Percentiles rank a stretch among this genome's conserved stretches.
These are phyloP conservation scores for Pulicaria dysenterica DNA, from an alignment of 129 eudicot genomes.

Conservation along the genomic window DNA sequence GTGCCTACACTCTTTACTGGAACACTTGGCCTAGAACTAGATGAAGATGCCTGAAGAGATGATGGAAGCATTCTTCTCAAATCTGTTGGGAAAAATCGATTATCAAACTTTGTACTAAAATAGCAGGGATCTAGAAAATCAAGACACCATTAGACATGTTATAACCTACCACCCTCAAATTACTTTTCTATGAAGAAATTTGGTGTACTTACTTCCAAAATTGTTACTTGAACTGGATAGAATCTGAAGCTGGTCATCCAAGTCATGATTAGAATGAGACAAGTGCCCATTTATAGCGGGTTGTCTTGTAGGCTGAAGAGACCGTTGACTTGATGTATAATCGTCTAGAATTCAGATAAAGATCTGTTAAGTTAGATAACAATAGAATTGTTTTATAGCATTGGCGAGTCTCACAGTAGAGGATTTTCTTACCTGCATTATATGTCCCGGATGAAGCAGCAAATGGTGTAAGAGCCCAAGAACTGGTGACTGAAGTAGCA, in stretches of 20 bases:
- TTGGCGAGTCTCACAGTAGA: neutral
- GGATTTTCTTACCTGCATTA: constrained; percentile 42
- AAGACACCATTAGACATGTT: neutral
- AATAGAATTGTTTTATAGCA: neutral
- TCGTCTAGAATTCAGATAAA: constrained; percentile 34
- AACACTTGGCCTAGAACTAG: constrained; percentile 41
- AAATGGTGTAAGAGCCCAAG: constrained; percentile 42
- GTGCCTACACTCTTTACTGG: constrained; percentile 35
- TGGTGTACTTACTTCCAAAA: constrained; percentile 32
- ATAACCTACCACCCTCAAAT: neutral
- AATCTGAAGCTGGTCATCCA: constrained; percentile 32
- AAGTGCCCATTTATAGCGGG: constrained; percentile 45
- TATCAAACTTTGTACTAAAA: constrained; percentile 31
- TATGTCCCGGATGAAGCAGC: constrained; percentile 36
- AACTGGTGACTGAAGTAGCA: constrained; percentile 40
- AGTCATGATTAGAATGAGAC: constrained; percentile 29
- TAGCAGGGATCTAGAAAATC: constrained; percentile 8
- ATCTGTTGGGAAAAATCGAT: constrained; percentile 30
- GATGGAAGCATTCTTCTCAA: constrained; percentile 57
- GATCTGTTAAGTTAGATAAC: neutral
- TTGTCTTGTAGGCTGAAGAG: constrained; percentile 32
- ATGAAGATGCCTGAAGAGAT: constrained; percentile 39
- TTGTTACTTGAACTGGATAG: constrained; percentile 26
- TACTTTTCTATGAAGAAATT: constrained; percentile 29
- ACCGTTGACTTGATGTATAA: constrained; percentile 24